Evolutionary conservation across 2,329 filamentous ascomycete genomes (phyloP).

Genomic region (Botrytis deweyae): DNA sequence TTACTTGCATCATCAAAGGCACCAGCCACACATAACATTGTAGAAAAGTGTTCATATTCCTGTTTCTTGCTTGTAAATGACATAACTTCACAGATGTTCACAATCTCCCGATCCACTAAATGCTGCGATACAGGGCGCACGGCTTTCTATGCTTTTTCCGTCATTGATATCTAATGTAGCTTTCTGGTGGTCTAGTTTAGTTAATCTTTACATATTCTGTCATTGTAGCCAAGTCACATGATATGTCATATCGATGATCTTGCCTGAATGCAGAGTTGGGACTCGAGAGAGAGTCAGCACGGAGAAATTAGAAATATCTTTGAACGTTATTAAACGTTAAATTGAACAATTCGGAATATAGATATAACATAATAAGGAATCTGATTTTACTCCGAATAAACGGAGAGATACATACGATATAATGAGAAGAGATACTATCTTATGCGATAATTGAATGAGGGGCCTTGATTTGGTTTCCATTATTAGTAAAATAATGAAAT

Average conservation of each 20-base stretch:
- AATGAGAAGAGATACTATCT: not conserved
- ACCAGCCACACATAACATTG: not conserved
- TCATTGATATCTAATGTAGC: not conserved
- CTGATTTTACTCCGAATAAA: not conserved
- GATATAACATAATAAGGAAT: not conserved
- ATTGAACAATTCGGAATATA: not conserved
- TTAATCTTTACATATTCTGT: not conserved
- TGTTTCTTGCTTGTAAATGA: constrained; percentile 4
- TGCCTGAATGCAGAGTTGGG: not conserved
- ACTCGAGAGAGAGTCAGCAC: too few relatives aligned
- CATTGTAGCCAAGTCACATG: not conserved
- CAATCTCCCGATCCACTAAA: not conserved
- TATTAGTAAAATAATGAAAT: not conserved
- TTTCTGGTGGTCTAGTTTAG: not conserved
- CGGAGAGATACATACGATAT: too few relatives aligned
- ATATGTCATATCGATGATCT: not conserved
- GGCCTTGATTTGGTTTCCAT: not conserved
- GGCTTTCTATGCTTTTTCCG: not conserved
- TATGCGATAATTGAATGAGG: not conserved
- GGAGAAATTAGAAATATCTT: not conserved
- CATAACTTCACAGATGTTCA: not conserved
- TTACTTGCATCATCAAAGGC: not conserved
- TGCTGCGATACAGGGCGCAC: not conserved
- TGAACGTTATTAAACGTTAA: not conserved
- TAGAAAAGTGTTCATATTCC: constrained; percentile 10